These are phyloP conservation scores for Hypoxylon sp. DNA, from an alignment of 2,329 filamentous ascomycete genomes.

Conservation along the genomic window DNA sequence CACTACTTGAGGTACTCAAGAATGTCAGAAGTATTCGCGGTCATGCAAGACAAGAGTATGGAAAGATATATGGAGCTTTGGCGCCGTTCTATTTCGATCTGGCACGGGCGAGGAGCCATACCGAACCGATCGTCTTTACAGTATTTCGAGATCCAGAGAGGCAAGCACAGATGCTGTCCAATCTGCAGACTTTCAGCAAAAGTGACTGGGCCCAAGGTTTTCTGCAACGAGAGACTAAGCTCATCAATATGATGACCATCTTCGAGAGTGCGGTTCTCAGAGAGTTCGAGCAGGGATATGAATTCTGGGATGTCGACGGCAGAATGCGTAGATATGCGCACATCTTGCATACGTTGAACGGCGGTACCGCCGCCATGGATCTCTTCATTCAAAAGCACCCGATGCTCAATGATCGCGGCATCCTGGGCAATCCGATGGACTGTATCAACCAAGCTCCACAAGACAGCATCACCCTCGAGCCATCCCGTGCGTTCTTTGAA, in stretches of 20 bases:
- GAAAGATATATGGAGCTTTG: conserved; percentile 88
- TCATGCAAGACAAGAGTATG: conserved; percentile 89
- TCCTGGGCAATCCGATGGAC: conserved; percentile 81
- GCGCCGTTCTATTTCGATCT: conserved; percentile 92
- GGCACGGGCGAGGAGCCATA: conserved; percentile 77
- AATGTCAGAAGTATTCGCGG: conserved; percentile 84
- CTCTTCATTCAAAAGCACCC: conserved; percentile 92
- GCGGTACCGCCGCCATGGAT: conserved; percentile 82
- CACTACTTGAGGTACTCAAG: conserved; percentile 78
- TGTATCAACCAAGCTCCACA: conserved; percentile 79
- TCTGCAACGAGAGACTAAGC: conserved; percentile 76
- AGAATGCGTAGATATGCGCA: conserved; percentile 91
- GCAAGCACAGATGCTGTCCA: conserved; percentile 89
- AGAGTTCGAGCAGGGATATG: conserved; percentile 94
- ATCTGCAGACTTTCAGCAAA: conserved; percentile 82
- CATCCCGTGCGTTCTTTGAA: conserved; percentile 86
- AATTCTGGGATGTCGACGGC: conserved; percentile 88
- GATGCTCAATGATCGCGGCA: conserved; percentile 80
- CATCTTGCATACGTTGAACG: conserved; percentile 86
- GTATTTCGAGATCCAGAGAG: conserved; percentile 90
- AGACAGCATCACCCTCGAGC: conserved; percentile 81
- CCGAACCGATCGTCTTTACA: conserved; percentile 87
- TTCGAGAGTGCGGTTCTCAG: conserved; percentile 92
- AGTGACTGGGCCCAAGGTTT: conserved; percentile 87
- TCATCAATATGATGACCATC: conserved; percentile 80